Conservation (phyloP, 176 grass and related monocot species). For the Ensete ventricosum region DNA sequence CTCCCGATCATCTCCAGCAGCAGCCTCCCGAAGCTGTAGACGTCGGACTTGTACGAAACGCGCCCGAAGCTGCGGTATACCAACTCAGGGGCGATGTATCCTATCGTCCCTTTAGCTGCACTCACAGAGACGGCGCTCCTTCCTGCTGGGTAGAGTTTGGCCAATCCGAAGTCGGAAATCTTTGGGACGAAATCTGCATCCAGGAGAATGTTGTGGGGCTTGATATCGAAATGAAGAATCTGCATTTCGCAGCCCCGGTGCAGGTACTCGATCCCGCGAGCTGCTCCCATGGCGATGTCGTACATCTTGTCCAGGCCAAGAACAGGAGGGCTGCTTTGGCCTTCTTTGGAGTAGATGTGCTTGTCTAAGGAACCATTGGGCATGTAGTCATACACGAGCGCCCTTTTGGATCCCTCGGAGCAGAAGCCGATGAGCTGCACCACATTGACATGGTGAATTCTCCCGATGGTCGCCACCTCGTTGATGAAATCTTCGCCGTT, state of each 20-base stretch:
- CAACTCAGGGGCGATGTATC: background rate
- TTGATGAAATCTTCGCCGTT: slow-evolving; percentile 18
- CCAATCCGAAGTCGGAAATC: slow-evolving; percentile 9
- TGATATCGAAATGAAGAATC: slow-evolving; percentile 22
- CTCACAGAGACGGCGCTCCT: background rate
- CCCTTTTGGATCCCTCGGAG: slow-evolving; percentile 9
- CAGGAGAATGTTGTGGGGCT: slow-evolving; percentile 18
- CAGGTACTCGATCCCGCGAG: slow-evolving; percentile 17
- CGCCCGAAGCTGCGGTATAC: background rate
- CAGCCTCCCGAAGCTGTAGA: background rate
- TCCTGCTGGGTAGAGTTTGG: slow-evolving; percentile 1
- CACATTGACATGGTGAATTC: slow-evolving; percentile 19
- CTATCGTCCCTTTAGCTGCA: background rate
- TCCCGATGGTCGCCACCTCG: slow-evolving; percentile 12
- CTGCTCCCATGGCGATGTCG: background rate
- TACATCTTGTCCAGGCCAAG: background rate
- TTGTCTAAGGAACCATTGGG: slow-evolving; percentile 12
- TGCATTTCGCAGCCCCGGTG: slow-evolving; percentile 10
- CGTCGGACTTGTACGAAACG: background rate
- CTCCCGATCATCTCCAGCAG: background rate
- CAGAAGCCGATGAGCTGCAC: slow-evolving; percentile 14
- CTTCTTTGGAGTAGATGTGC: background rate
- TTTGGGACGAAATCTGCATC: slow-evolving; percentile 11
- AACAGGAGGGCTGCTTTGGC: background rate
- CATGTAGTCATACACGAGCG: slow-evolving; percentile 13